Conservation (phyloP, 768 basidiomycete genomes). For the Termitomyces sp. region DNA sequence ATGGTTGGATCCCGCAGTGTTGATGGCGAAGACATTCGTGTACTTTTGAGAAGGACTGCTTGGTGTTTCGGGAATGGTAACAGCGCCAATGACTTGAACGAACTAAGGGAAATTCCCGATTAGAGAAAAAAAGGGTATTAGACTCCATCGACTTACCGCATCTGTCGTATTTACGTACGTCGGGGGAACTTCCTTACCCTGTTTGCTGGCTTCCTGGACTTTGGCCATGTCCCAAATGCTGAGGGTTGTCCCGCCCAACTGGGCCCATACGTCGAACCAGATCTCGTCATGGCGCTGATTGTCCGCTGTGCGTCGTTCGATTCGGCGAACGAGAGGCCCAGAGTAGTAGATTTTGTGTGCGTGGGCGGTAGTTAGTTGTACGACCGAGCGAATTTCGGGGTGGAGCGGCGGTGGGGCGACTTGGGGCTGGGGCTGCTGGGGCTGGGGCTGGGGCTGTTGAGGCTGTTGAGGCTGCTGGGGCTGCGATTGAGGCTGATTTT, state of each 20-base stretch:
- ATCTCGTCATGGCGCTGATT: constrained; percentile 64
- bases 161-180: constrained; percentile 85
- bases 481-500: constrained; percentile 7
- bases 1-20: constrained; percentile 90
- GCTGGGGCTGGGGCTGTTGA: constrained; percentile 23
- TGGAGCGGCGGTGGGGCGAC: constrained; percentile 46
- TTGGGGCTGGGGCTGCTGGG: constrained; percentile 17
- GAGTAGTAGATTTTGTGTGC: constrained; percentile 86
- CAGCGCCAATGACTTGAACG: constrained; percentile 70
- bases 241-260: constrained; percentile 83
- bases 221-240: constrained; percentile 91
- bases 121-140: too few relatives aligned
- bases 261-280: constrained; percentile 86
- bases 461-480: constrained; percentile 5
- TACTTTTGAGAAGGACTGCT: constrained; percentile 51
- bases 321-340: constrained; percentile 69
- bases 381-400: constrained; percentile 78
- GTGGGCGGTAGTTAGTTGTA: constrained; percentile 68
- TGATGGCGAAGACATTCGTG: constrained; percentile 81
- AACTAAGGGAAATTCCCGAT: constrained; percentile 37
- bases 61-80: constrained; percentile 55
- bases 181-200: constrained; percentile 80
- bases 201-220: constrained; percentile 76
- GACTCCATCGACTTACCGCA: constrained; percentile 49
- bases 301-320: constrained; percentile 76